These are phyloP conservation scores for Phytopythium delawarense DNA, from an alignment of 352 stramenopile genomes.

Conservation along the genomic window DNA sequence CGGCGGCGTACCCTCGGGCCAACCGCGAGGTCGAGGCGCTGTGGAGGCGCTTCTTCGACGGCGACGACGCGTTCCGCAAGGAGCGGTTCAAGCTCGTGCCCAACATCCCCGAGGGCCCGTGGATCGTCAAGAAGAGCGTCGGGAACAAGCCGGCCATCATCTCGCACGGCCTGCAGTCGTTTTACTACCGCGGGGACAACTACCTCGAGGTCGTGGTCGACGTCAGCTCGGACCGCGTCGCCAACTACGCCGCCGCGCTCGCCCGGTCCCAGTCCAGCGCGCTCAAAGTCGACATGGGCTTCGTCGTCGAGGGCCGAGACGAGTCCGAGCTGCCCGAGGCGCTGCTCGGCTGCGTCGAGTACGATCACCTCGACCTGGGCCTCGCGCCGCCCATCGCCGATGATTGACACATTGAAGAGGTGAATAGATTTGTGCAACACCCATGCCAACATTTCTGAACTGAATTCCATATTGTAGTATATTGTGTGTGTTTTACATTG, in stretches of 20 bases:
- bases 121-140: conserved; percentile 80
- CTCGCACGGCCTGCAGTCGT: conserved; percentile 52
- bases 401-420: background rate
- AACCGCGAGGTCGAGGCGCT: conserved; percentile 33
- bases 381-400: conserved; percentile 41
- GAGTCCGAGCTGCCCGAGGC: conserved; percentile 71
- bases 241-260: conserved; percentile 75
- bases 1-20: conserved; percentile 6
- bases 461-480: conserved; percentile 7
- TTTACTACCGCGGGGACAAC: conserved; percentile 48
- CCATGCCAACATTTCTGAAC: conserved; percentile 11
- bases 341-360: conserved; percentile 77
- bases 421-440: background rate
- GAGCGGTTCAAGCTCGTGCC: conserved; percentile 80
- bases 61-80: conserved; percentile 66
- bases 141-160: conserved; percentile 77
- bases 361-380: conserved; percentile 68
- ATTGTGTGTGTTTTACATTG: too few relatives aligned
- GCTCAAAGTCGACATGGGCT: conserved; percentile 75
- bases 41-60: conserved; percentile 60
- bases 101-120: conserved; percentile 69
- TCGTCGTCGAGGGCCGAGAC: conserved; percentile 69
- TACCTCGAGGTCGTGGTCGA: conserved; percentile 81
- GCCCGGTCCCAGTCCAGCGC: conserved; percentile 61
- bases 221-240: conserved; percentile 67